A percentile compares a stretch with the other conserved stretches of the same genome.
These are phyloP conservation scores for Geotrichum australiense DNA, from an alignment of 1,139 yeast species.

Conservation along the genomic window DNA sequence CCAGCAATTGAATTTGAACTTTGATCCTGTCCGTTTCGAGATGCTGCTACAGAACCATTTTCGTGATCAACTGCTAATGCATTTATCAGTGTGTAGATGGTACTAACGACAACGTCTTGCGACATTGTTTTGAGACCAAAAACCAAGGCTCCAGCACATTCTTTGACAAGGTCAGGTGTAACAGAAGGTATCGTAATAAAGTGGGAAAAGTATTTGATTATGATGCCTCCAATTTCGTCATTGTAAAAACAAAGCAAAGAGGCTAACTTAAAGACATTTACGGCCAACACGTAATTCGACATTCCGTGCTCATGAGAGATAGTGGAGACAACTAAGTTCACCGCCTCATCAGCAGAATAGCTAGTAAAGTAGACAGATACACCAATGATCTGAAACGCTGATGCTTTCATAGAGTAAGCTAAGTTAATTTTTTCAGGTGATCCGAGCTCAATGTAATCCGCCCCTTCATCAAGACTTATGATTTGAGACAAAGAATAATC, in stretches of 20 bases:
- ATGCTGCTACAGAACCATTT: conserved; percentile 27
- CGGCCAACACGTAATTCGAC: conserved; percentile 36
- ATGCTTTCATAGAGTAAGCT: conserved; percentile 39
- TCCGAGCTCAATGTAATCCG: conserved; percentile 38
- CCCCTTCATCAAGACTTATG: conserved; percentile 39
- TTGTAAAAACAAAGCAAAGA: conserved; percentile 46
- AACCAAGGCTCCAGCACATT: conserved; percentile 39
- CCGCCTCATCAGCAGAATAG: conserved; percentile 31
- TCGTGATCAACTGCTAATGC: conserved; percentile 52
- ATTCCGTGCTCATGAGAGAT: conserved; percentile 31
- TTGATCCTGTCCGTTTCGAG: conserved; percentile 11
- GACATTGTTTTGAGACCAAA: conserved; percentile 43
- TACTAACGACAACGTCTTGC: conserved; percentile 81
- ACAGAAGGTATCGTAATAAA: conserved; percentile 41
- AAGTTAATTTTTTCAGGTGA: conserved; percentile 39
- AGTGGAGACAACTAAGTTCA: conserved; percentile 33
- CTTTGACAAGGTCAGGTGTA: conserved; percentile 23
- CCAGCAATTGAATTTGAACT: conserved; percentile 4
- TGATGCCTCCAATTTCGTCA: conserved; percentile 29
- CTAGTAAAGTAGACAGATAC: conserved; percentile 34
- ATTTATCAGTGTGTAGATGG: conserved; percentile 78
- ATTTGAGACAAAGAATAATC: conserved; percentile 32
- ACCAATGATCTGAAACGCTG: conserved; percentile 40
- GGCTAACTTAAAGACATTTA: conserved; percentile 48
- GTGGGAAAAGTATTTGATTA: conserved; percentile 30